A percentile compares a stretch with the other conserved stretches of the same genome.
These are phyloP conservation scores for Bromus sterilis DNA, from an alignment of 176 grass and related monocot genomes.

Conservation along the genomic window DNA sequence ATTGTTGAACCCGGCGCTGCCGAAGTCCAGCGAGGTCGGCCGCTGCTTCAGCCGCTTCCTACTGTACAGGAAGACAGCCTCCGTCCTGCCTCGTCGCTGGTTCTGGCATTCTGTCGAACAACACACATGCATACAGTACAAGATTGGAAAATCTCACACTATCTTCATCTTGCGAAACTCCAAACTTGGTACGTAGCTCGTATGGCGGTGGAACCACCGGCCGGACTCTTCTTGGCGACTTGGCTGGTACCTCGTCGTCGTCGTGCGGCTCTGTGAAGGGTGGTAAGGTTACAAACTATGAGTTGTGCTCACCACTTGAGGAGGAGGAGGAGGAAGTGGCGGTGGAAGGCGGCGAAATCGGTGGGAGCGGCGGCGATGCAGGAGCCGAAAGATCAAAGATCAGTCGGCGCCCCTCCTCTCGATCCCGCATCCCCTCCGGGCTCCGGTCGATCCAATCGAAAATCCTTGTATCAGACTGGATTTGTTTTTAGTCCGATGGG, in stretches of 20 bases:
- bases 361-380: too few relatives aligned
- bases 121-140: conserved; percentile 23
- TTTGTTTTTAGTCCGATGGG: too few relatives aligned
- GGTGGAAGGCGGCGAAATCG: too few relatives aligned
- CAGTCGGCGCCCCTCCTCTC: too few relatives aligned
- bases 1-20: conserved; percentile 39
- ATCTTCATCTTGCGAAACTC: not conserved
- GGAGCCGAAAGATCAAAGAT: too few relatives aligned
- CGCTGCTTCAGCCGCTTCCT: conserved; percentile 42
- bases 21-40: conserved; percentile 60
- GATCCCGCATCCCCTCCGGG: too few relatives aligned
- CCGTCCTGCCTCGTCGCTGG: conserved; percentile 11
- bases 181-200: conserved; percentile 11
- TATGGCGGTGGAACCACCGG: not conserved
- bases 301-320: too few relatives aligned
- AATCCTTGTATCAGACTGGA: too few relatives aligned
- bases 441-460: too few relatives aligned
- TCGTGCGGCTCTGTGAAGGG: conserved; percentile 37
- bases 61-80: conserved; percentile 30
- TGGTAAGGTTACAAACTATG: too few relatives aligned
- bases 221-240: too few relatives aligned
- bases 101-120: conserved; percentile 65
- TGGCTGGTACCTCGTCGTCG: conserved; percentile 12
- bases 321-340: too few relatives aligned
- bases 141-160: not conserved